A percentile compares a stretch with the other conserved stretches of the same genome.
phyloP scores from a whole-genome alignment of 106 monocot genomes.

The Platanthera zijinensis region DNA sequence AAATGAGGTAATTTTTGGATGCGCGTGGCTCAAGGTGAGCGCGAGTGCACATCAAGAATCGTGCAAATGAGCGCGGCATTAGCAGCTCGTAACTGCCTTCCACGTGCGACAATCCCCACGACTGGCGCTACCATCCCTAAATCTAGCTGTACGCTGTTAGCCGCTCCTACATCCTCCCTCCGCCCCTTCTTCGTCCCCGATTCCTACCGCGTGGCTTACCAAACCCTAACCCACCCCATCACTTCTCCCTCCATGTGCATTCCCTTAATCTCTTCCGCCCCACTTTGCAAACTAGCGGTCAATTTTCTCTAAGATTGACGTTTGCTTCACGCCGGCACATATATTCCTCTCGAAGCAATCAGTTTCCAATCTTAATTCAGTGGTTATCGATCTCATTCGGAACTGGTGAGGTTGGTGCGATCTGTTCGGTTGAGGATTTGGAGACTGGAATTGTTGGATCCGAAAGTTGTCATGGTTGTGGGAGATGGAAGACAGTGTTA shows the following conservation, averaged over 20 bases:
- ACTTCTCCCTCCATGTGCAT: not conserved
- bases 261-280: not conserved
- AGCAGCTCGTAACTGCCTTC: not conserved
- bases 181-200: not conserved
- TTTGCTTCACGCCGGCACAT: not conserved
- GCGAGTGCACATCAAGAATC: too few species aligned
- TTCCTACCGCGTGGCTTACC: not conserved
- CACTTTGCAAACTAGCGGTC: not conserved
- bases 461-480: constrained; percentile 6
- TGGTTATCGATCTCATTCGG: not conserved
- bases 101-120: not conserved
- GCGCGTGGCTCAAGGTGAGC: too few species aligned
- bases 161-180: not conserved
- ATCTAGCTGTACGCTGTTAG: not conserved
- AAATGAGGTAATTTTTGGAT: too few species aligned
- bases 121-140: not conserved
- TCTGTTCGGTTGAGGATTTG: not conserved
- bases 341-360: not conserved
- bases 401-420: not conserved
- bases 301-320: not conserved
- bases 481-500: constrained; percentile 27
- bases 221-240: constrained; percentile 6
- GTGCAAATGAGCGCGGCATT: too few species aligned
- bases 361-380: not conserved
- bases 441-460: not conserved